Conservation (phyloP, 2,329 filamentous ascomycete genomes). For the Mariannaea elegans region DNA sequence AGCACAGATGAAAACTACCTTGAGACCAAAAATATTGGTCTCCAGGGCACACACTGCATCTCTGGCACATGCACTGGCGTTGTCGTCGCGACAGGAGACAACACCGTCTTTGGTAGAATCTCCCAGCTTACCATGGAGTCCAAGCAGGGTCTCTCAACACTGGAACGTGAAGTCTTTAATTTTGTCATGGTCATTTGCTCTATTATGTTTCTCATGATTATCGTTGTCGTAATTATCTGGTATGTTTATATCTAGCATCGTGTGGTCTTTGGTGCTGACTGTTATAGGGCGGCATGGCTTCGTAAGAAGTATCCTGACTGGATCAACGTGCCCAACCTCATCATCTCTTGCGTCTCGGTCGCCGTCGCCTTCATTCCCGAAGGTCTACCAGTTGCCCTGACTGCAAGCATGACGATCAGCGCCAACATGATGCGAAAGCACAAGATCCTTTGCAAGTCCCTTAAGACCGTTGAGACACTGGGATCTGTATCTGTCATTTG, state of each 20-base stretch:
- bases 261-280: not conserved
- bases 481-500: slow-evolving; percentile 78
- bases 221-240: slow-evolving; percentile 73
- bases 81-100: slow-evolving; percentile 76
- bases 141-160: slow-evolving; percentile 71
- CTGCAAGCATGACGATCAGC: slow-evolving; percentile 76
- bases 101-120: slow-evolving; percentile 79
- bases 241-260: slow-evolving; percentile 43
- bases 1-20: slow-evolving; percentile 77
- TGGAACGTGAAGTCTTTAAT: slow-evolving; percentile 77
- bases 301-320: slow-evolving; percentile 71
- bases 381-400: slow-evolving; percentile 75
- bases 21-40: slow-evolving; percentile 78
- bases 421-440: slow-evolving; percentile 81
- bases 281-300: slow-evolving; percentile 72
- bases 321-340: slow-evolving; percentile 77
- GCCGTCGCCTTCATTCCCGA: slow-evolving; percentile 82
- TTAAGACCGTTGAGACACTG: slow-evolving; percentile 81
- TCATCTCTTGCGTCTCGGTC: slow-evolving; percentile 76
- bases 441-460: slow-evolving; percentile 80
- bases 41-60: slow-evolving; percentile 83
- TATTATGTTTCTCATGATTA: slow-evolving; percentile 72
- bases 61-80: slow-evolving; percentile 73
- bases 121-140: slow-evolving; percentile 76
- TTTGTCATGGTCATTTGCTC: slow-evolving; percentile 76